Conservation (phyloP, 768 basidiomycete species). For the Sporobolomyces pararoseus region DNA sequence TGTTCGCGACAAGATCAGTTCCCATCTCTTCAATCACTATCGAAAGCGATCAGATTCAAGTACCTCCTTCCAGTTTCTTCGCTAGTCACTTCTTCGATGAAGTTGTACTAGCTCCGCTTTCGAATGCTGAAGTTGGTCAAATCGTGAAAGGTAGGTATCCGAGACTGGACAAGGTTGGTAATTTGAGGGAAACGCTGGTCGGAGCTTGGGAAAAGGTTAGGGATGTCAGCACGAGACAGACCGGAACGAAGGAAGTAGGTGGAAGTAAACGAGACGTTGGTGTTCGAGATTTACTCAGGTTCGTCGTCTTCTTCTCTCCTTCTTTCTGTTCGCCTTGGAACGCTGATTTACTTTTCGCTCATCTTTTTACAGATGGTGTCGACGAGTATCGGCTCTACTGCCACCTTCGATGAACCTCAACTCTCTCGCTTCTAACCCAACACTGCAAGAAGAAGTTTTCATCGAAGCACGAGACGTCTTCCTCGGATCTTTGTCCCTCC, state of each 20-base stretch:
- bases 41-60: background rate
- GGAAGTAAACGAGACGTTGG: slow-evolving; percentile 54
- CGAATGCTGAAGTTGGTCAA: slow-evolving; percentile 61
- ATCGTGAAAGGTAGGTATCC: slow-evolving; percentile 70
- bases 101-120: slow-evolving; percentile 62
- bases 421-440: slow-evolving; percentile 63
- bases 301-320: background rate
- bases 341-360: background rate
- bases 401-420: slow-evolving; percentile 53
- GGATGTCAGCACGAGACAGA: slow-evolving; percentile 51
- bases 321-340: background rate
- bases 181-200: slow-evolving; percentile 58
- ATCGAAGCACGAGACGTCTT: slow-evolving; percentile 87
- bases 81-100: slow-evolving; percentile 81
- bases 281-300: slow-evolving; percentile 51
- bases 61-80: slow-evolving; percentile 67
- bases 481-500: slow-evolving; percentile 55
- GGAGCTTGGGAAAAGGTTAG: slow-evolving; percentile 65
- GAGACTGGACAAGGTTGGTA: slow-evolving; percentile 54
- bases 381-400: slow-evolving; percentile 63
- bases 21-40: slow-evolving; percentile 29
- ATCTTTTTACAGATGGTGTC: slow-evolving; percentile 66
- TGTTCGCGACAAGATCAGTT: slow-evolving; percentile 83
- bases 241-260: slow-evolving; percentile 18
- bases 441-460: slow-evolving; percentile 80